These are phyloP conservation scores for Chaetomiaceae sp. DNA, from an alignment of 2,329 filamentous ascomycete genomes.

Conservation along the genomic window DNA sequence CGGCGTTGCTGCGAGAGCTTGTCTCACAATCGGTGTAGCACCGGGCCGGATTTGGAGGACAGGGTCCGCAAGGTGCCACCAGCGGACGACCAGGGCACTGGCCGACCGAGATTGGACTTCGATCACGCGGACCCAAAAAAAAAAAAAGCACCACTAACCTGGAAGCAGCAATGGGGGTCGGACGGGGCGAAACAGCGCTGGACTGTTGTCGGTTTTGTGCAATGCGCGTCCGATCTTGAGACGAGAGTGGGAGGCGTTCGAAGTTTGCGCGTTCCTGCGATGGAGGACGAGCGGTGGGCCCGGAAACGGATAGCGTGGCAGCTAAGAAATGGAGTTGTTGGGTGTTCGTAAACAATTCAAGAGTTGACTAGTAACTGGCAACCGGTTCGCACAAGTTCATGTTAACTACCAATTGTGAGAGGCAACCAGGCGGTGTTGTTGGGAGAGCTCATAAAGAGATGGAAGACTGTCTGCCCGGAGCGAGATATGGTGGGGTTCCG, in stretches of 20 bases:
- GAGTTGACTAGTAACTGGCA: too few species aligned
- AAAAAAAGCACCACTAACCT: slow-evolving; percentile 20
- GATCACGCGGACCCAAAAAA: slow-evolving; percentile 26
- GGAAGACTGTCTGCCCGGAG: too few species aligned
- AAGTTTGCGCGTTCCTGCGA: too few species aligned
- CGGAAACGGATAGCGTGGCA: too few species aligned
- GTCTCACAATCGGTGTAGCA: slow-evolving; percentile 12
- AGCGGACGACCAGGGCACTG: slow-evolving; percentile 8
- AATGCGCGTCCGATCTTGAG: not conserved
- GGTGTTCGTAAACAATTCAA: too few species aligned
- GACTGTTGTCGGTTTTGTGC: not conserved
- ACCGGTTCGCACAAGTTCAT: too few species aligned
- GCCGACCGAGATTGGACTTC: slow-evolving; percentile 15
- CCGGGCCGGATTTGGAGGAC: slow-evolving; percentile 4
- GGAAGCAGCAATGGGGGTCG: slow-evolving; percentile 9
- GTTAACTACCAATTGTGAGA: too few species aligned
- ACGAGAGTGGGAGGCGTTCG: too few species aligned
- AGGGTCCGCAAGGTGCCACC: slow-evolving; percentile 11
- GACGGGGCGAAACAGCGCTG: not conserved
- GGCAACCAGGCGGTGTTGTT: not conserved
- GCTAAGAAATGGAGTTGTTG: too few species aligned
- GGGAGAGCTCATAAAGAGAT: too few species aligned
- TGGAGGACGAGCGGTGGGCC: too few species aligned
- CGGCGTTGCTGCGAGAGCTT: slow-evolving; percentile 9
- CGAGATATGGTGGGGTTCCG: not conserved